Evolutionary conservation across 768 basidiomycete species (phyloP).

Genomic region (Boletellus ananas): DNA sequence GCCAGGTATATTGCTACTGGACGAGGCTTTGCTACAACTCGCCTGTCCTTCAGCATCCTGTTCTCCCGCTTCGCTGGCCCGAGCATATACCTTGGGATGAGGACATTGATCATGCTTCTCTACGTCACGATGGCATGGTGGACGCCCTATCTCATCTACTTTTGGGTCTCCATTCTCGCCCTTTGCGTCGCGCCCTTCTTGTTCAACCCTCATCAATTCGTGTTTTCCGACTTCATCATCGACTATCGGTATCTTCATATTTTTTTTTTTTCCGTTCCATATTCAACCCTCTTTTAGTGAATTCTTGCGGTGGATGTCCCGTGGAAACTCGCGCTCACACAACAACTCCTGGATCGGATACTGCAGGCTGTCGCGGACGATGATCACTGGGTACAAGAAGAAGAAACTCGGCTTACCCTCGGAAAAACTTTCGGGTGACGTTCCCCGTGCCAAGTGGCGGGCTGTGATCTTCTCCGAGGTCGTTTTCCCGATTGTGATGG

Average conservation of each 20-base stretch:
- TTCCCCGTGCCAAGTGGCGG: conserved; percentile 90
- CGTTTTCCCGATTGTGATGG: conserved; percentile 82
- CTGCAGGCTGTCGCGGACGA: conserved; percentile 94
- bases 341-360: conserved; percentile 99
- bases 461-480: conserved; percentile 87
- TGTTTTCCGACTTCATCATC: conserved; percentile 93
- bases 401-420: conserved; percentile 96
- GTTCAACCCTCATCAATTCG: conserved; percentile 99
- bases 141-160: conserved; percentile 93
- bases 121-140: conserved; percentile 91
- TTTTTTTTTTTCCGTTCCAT: background rate
- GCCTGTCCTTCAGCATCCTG: conserved; percentile 91
- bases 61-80: conserved; percentile 99
- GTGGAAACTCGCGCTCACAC: conserved; percentile 96
- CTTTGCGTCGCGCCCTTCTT: conserved; percentile 95
- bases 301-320: conserved; percentile 98
- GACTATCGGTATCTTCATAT: conserved; percentile 70
- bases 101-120: conserved; percentile 86
- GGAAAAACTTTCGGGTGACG: conserved; percentile 93
- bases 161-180: conserved; percentile 93
- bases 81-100: conserved; percentile 95
- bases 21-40: conserved; percentile 95
- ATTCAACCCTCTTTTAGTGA: conserved; percentile 51
- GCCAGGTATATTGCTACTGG: conserved; percentile 99
- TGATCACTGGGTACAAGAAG: conserved; percentile 99